These are phyloP conservation scores for Sugiyamaella floridensis DNA, from an alignment of 805 yeast species.

Conservation along the genomic window DNA sequence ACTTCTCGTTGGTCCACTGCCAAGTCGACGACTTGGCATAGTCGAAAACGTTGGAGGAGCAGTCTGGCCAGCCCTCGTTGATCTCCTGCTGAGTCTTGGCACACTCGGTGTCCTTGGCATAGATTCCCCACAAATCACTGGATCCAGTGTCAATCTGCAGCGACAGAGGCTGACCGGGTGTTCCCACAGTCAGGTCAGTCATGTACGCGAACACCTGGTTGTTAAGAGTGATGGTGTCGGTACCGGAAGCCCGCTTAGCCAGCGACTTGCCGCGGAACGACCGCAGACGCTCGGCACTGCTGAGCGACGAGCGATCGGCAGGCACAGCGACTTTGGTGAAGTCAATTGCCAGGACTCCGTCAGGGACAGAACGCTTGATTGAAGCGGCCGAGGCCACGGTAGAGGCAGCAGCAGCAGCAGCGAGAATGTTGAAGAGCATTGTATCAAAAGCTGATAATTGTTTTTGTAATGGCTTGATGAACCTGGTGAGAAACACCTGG, in stretches of 20 bases:
- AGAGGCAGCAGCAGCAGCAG: background rate
- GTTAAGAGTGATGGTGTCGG: conserved; percentile 17
- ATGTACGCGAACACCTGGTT: conserved; percentile 28
- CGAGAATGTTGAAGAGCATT: background rate
- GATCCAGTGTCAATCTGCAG: conserved; percentile 66
- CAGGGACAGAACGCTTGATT: background rate
- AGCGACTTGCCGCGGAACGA: background rate
- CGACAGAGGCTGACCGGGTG: conserved; percentile 45
- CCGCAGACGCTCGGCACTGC: background rate
- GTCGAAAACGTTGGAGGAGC: conserved; percentile 25
- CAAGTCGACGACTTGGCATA: conserved; percentile 26
- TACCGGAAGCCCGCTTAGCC: background rate
- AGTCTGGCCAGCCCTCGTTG: conserved; percentile 11
- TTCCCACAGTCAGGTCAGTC: conserved; percentile 41
- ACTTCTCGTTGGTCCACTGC: conserved; percentile 17
- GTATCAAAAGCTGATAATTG: background rate
- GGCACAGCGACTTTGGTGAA: background rate
- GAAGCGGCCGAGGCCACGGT: background rate
- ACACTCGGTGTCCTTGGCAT: conserved; percentile 4
- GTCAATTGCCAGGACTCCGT: background rate
- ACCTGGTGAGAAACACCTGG: no score
- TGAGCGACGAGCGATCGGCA: background rate
- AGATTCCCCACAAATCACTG: conserved; percentile 54
- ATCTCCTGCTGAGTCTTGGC: background rate
- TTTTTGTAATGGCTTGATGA: no score